Evolutionary conservation across 176 grass and related monocot genomes (phyloP).

Genomic region (Tuctoria greenei): DNA sequence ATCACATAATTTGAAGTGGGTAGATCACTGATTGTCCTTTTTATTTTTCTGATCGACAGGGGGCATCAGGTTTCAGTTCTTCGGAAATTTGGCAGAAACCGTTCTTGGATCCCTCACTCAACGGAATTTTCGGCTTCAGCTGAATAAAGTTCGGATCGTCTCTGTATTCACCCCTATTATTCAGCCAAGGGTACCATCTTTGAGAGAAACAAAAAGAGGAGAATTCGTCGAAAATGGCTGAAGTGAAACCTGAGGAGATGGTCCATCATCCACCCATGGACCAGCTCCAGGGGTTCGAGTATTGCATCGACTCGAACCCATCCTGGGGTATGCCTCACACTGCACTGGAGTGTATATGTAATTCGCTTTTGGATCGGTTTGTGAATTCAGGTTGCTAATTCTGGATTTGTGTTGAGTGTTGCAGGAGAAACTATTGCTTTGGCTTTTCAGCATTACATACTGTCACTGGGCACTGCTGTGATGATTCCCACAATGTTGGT

Average conservation of each 20-base stretch:
- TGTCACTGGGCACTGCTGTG: slow-evolving; percentile 72
- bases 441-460: slow-evolving; percentile 92
- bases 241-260: slow-evolving; percentile 77
- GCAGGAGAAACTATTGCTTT: slow-evolving; percentile 70
- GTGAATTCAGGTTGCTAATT: not conserved
- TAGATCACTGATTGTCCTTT: not conserved
- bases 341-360: not conserved
- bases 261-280: slow-evolving; percentile 79
- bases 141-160: not conserved
- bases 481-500: slow-evolving; percentile 93
- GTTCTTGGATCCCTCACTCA: not conserved
- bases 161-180: not conserved
- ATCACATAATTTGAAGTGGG: not conserved
- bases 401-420: slow-evolving; percentile 26
- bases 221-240: slow-evolving; percentile 47
- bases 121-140: not conserved
- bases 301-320: slow-evolving; percentile 98
- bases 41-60: slow-evolving; percentile 2
- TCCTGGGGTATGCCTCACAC: slow-evolving; percentile 65
- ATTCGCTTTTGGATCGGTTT: not conserved
- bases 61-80: not conserved
- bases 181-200: not conserved
- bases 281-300: slow-evolving; percentile 89
- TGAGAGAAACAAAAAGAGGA: not conserved
- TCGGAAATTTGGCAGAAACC: not conserved